Evolutionary conservation across 2,329 filamentous ascomycete species (phyloP).

Genomic region (Aspergillus latus): DNA sequence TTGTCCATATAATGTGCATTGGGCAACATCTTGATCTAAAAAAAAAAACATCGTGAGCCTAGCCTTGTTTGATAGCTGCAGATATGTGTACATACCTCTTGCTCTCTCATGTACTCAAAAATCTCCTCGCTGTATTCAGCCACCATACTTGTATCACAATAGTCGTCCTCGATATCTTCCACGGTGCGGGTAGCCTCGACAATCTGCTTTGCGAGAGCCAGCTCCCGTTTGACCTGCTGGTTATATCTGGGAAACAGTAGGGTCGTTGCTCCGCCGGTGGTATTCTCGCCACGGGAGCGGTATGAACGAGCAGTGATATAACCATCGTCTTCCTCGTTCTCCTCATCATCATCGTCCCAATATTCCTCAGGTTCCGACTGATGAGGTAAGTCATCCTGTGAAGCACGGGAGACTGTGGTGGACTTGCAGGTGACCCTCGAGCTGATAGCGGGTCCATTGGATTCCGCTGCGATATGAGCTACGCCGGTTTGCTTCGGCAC

Average conservation of each 20-base stretch:
- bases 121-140: constrained; percentile 96
- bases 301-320: constrained; percentile 76
- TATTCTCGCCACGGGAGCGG: constrained; percentile 72
- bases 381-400: constrained; percentile 26
- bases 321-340: constrained; percentile 69
- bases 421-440: constrained; percentile 23
- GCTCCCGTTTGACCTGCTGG: constrained; percentile 67
- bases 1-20: constrained; percentile 95
- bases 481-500: constrained; percentile 13
- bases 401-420: constrained; percentile 18
- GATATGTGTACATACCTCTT: constrained; percentile 65
- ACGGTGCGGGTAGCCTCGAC: constrained; percentile 65
- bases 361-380: constrained; percentile 65
- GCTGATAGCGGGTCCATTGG: constrained; percentile 3
- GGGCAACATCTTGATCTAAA: constrained; percentile 74
- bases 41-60: constrained; percentile 22
- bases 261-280: constrained; percentile 62
- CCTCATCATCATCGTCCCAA: constrained; percentile 75
- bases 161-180: constrained; percentile 83
- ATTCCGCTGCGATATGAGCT: constrained; percentile 4
- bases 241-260: constrained; percentile 73
- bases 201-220: constrained; percentile 65
- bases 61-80: not conserved
- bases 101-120: constrained; percentile 82
- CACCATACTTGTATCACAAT: constrained; percentile 95